Conservation (phyloP, 1,284 basidiomycete genomes). For the Ustilago curta region DNA sequence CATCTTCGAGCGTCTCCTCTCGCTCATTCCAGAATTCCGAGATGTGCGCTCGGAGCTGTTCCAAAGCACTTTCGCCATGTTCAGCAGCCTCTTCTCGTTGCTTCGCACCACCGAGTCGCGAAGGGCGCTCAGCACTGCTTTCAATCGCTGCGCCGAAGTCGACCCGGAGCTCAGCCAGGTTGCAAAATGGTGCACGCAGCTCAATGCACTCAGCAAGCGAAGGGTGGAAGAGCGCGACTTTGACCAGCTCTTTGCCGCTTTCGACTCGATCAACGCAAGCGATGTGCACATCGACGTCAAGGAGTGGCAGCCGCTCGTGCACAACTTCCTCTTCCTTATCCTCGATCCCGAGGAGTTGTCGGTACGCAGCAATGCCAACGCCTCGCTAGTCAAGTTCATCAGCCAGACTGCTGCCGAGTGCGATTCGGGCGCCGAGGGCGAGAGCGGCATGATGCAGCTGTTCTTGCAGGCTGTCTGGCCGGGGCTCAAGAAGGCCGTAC, state of each 20-base stretch:
- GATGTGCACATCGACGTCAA: constrained; percentile 70
- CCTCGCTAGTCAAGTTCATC: constrained; percentile 82
- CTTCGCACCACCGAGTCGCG: constrained; percentile 56
- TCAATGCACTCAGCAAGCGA: constrained; percentile 87
- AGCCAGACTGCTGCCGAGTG: constrained; percentile 34
- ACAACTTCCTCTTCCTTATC: constrained; percentile 86
- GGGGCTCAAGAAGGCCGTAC: constrained; percentile 83
- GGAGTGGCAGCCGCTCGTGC: constrained; percentile 86
- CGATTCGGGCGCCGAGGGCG: constrained; percentile 23
- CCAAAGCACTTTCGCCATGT: constrained; percentile 51
- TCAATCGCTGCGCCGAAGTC: constrained; percentile 58
- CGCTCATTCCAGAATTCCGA: constrained; percentile 78
- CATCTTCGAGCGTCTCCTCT: constrained; percentile 80
- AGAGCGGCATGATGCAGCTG: constrained; percentile 59
- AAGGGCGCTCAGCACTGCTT: constrained; percentile 52
- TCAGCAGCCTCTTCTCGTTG: constrained; percentile 59
- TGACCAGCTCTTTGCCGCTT: constrained; percentile 84
- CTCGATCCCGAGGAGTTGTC: constrained; percentile 91
- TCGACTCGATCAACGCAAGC: constrained; percentile 79
- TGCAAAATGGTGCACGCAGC: constrained; percentile 60
- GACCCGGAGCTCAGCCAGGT: constrained; percentile 50
- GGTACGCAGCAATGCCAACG: constrained; percentile 84
- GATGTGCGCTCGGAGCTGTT: constrained; percentile 51
- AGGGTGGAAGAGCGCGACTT: constrained; percentile 94
- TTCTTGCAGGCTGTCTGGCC: constrained; percentile 81